Conservation (phyloP, 2,329 filamentous ascomycete genomes). For the Epichloe brachyelytri region DNA sequence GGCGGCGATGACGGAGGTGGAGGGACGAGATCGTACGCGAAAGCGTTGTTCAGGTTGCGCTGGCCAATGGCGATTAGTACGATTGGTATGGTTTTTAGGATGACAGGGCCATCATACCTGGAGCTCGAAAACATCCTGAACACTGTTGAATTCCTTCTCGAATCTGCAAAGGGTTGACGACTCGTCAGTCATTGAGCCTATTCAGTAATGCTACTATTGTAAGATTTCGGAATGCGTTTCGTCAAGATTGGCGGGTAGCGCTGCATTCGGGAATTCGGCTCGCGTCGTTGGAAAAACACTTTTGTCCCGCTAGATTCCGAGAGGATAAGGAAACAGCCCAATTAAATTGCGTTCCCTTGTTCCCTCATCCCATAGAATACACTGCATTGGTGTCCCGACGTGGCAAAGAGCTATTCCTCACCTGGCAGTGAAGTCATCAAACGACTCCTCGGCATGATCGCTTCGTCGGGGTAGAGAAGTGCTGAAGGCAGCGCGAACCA, state of each 20-base stretch:
- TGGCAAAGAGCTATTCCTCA: slow-evolving; percentile 34
- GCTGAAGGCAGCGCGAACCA: slow-evolving; percentile 49
- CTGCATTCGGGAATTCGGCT: not conserved
- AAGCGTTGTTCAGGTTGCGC: slow-evolving; percentile 98
- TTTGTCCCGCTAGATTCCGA: not conserved
- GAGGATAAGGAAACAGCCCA: not conserved
- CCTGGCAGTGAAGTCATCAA: slow-evolving; percentile 97
- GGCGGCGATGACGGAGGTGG: slow-evolving; percentile 77
- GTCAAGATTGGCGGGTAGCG: not conserved
- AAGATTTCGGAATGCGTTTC: not conserved
- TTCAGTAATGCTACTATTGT: not conserved
- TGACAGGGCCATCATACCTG: slow-evolving; percentile 53
- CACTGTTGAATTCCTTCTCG: slow-evolving; percentile 96
- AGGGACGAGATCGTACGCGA: slow-evolving; percentile 98
- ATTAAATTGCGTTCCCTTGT: not conserved
- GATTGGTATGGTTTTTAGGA: slow-evolving; percentile 5
- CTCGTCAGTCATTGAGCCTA: slow-evolving; percentile 18
- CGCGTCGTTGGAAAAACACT: not conserved
- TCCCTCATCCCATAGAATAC: not conserved
- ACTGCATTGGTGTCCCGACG: not conserved
- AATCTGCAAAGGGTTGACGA: slow-evolving; percentile 48
- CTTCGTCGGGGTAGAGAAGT: slow-evolving; percentile 42
- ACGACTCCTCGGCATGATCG: slow-evolving; percentile 85
- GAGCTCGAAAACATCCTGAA: slow-evolving; percentile 99
- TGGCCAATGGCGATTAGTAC: slow-evolving; percentile 16